Percentiles rank a stretch among this genome's conserved stretches.
phyloP scores from a whole-genome alignment of 345 rosid species.

The Capsella bursapastoris region DNA sequence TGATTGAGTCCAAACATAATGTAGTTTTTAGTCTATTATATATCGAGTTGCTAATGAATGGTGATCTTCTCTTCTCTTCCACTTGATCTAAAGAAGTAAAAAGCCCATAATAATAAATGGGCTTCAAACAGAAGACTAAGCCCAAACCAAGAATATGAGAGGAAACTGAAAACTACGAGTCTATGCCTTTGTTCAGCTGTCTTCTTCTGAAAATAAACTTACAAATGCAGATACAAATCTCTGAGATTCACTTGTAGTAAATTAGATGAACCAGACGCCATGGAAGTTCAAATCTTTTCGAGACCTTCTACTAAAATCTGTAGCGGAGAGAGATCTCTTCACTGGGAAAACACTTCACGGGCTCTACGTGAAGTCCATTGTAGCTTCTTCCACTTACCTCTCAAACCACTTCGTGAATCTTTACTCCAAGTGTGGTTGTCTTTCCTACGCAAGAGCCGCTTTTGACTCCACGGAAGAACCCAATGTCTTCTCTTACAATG shows the following conservation, averaged over 20 bases:
- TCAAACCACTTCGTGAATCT: slow-evolving; percentile 91
- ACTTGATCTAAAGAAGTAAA: too few relatives aligned
- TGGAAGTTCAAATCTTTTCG: slow-evolving; percentile 57
- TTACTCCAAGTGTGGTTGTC: slow-evolving; percentile 76
- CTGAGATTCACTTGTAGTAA: not conserved
- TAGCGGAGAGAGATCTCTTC: slow-evolving; percentile 56
- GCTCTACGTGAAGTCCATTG: slow-evolving; percentile 64
- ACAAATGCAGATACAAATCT: slow-evolving; percentile 9
- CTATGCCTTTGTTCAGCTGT: too few relatives aligned
- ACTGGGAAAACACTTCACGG: slow-evolving; percentile 77
- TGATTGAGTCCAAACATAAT: not conserved
- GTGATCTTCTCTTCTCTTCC: too few relatives aligned
- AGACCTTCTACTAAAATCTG: slow-evolving; percentile 57
- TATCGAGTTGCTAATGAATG: too few relatives aligned
- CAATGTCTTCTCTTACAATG: slow-evolving; percentile 82
- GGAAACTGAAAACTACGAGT: too few relatives aligned
- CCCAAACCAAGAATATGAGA: too few relatives aligned
- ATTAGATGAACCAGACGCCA: slow-evolving; percentile 60
- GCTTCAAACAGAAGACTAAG: too few relatives aligned
- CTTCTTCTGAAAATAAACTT: too few relatives aligned
- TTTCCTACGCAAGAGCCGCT: slow-evolving; percentile 54
- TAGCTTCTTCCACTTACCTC: slow-evolving; percentile 75
- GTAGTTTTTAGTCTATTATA: too few relatives aligned
- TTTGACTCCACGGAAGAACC: slow-evolving; percentile 58
- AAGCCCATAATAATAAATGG: too few relatives aligned